Base-by-base conservation (phyloP, 1,284 basidiomycete species). In the Puccinia coronata region DNA sequence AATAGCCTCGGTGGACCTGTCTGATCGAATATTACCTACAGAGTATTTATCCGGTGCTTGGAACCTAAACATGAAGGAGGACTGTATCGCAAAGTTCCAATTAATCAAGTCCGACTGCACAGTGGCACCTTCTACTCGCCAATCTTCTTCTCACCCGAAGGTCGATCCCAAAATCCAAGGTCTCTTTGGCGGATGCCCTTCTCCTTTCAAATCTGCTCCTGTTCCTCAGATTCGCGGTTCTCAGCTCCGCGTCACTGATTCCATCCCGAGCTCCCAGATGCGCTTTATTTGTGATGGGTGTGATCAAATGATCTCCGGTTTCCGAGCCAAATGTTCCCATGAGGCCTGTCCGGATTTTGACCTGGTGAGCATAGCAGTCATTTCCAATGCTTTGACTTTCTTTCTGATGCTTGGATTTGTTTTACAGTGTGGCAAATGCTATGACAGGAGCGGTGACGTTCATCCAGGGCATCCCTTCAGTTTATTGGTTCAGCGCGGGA, bases 281-380 rank as follows among this genome's bases (percentile, higher is more conserved):
- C 51, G 28, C 16, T 53, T 67, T 51, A 53, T 65, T 16, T 78
- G 76, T 70, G 63, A 78, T 57, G 41, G 61, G 34, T 78, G 76
- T 67, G 47, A 53, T 53, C 11, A 1, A 53, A 41, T 43, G 12
- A 78, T 78, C 41, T 65, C 39, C 11, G 76, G 61, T 41, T 63
- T 78, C 23, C 47, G 76, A 78, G 76, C 76, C 18, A 78, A 78
- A 39, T 78, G 76, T 53, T 39, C 1, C 34, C 41, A 59, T 31
- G 23, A 16, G 9, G 39, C 28, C 39, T 78, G 76, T 69, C 76
- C 63, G 23, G 76, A 78, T 57, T 78, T 47, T 53, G 76, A 78
- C 36, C 51, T 78, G 2, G 76, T 78, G 67, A 78, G 76, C 31
- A 41, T n/a, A n/a, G n/a, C 63, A 28, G 20, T 55, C 28, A 41